phyloP scores from a whole-genome alignment of 805 yeast species.

The Ogataea pignaliae region DNA sequence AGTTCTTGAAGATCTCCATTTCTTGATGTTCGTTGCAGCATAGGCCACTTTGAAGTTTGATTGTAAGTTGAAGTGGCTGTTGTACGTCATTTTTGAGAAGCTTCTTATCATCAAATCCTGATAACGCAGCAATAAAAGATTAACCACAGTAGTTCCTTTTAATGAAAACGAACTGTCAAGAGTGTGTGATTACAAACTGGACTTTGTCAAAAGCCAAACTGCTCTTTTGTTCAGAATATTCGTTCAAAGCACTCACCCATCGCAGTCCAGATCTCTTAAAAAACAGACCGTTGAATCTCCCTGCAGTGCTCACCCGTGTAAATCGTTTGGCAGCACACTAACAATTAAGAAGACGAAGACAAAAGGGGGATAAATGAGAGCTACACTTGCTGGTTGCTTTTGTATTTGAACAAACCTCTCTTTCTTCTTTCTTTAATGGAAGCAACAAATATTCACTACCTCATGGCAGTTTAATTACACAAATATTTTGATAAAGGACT shows the following conservation, averaged over 20 bases:
- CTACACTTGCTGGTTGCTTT: no score
- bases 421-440: no score
- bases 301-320: no score
- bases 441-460: no score
- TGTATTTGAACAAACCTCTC: no score
- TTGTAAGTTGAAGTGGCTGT: slow-evolving; percentile 36
- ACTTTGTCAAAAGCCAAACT: neutral
- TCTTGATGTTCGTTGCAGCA: slow-evolving; percentile 65
- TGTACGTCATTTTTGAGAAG: slow-evolving; percentile 10
- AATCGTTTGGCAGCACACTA: no score
- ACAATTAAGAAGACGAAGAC: no score
- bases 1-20: slow-evolving; percentile 76
- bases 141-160: no score
- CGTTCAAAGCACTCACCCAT: neutral
- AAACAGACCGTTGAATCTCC: neutral
- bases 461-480: no score
- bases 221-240: neutral
- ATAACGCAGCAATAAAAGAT: neutral
- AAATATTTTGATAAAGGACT: no score
- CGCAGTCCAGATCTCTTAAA: neutral
- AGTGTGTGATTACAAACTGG: neutral
- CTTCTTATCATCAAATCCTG: slow-evolving; percentile 2
- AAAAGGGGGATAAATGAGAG: no score
- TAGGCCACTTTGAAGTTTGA: slow-evolving; percentile 62
- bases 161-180: neutral